phyloP scores from a whole-genome alignment of 805 yeast species.

The Candida coquimbonensis region DNA sequence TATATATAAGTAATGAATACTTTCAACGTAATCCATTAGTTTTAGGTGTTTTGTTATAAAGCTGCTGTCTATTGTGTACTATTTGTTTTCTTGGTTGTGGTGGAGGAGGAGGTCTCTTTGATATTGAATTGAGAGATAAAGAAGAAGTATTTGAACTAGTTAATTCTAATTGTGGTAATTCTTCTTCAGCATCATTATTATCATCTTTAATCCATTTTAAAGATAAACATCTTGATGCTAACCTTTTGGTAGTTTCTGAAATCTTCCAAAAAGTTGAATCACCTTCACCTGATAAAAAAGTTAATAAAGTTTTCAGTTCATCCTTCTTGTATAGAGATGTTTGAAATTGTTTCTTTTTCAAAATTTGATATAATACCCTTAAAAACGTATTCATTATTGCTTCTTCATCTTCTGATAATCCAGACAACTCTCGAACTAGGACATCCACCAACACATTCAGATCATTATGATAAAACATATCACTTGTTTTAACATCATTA shows the following conservation, averaged over 20 bases:
- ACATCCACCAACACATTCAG: slow-evolving; percentile 79
- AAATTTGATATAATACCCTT: slow-evolving; percentile 65
- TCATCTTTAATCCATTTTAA: slow-evolving; percentile 25
- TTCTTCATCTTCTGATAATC: slow-evolving; percentile 55
- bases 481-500: slow-evolving; percentile 51
- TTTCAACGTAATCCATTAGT: slow-evolving; percentile 4
- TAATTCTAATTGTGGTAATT: slow-evolving; percentile 8
- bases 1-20: no score
- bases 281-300: slow-evolving; percentile 33
- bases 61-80: slow-evolving; percentile 1
- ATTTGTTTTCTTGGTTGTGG: slow-evolving; percentile 25
- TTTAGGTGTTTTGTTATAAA: slow-evolving; percentile 1
- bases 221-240: slow-evolving; percentile 28
- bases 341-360: slow-evolving; percentile 56
- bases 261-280: slow-evolving; percentile 28
- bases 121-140: slow-evolving; percentile 27
- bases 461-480: slow-evolving; percentile 76
- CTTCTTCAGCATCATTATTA: background rate
- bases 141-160: slow-evolving; percentile 7
- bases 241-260: slow-evolving; percentile 32
- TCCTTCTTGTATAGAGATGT: slow-evolving; percentile 50
- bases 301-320: slow-evolving; percentile 45
- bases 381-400: slow-evolving; percentile 61
- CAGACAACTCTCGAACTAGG: slow-evolving; percentile 68
- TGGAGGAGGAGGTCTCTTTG: slow-evolving; percentile 19